A percentile compares a stretch with the other conserved stretches of the same genome.
Conservation (phyloP, 2,329 filamentous ascomycete genomes). For the Cytospora piceae region DNA sequence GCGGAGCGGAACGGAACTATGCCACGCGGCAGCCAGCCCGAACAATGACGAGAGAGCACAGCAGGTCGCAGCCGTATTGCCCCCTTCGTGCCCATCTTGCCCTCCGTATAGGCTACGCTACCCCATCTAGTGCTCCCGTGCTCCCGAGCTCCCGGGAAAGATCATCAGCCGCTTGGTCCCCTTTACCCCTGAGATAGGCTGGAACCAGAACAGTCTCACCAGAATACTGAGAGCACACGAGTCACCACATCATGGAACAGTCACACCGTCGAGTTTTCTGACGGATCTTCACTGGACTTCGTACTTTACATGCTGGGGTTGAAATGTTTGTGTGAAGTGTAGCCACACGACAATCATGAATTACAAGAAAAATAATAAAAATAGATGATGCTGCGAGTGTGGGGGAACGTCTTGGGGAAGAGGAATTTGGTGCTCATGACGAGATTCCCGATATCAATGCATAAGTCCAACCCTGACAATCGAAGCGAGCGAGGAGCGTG, state of each 20-base stretch:
- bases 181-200: neutral
- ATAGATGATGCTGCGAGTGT: neutral
- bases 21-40: slow-evolving; percentile 1
- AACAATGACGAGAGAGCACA: neutral
- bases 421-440: neutral
- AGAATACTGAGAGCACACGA: neutral
- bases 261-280: neutral
- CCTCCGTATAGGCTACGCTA: neutral
- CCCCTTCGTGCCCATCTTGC: neutral
- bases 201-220: neutral
- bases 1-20: neutral
- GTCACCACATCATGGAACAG: neutral
- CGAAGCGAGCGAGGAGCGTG: slow-evolving; percentile 4
- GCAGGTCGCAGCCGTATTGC: neutral
- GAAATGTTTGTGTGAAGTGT: slow-evolving; percentile 8
- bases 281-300: neutral
- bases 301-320: slow-evolving; percentile 7
- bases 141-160: neutral
- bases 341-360: slow-evolving; percentile 13
- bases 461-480: neutral
- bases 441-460: slow-evolving; percentile 7
- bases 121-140: neutral
- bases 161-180: neutral
- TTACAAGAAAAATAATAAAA: slow-evolving; percentile 16
- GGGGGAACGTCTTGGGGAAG: neutral